A percentile compares a stretch with the other conserved stretches of the same genome.
Evolutionary conservation across 2,329 filamentous ascomycete genomes (phyloP).

Genomic region (Fusarium odoratissimum): DNA sequence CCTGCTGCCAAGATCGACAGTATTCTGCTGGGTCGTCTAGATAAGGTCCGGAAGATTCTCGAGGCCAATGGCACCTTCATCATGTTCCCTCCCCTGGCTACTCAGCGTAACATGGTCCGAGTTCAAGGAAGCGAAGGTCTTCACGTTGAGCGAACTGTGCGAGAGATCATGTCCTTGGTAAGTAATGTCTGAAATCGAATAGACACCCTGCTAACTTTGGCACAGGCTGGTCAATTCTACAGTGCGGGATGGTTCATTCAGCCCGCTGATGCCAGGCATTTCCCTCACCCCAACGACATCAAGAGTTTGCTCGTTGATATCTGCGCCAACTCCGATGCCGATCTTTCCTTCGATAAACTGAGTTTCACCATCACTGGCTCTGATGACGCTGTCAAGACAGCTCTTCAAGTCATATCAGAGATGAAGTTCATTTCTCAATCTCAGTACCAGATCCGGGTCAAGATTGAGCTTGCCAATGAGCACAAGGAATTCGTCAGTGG

Average conservation of each 20-base stretch:
- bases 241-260: slow-evolving; percentile 96
- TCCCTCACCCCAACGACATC: slow-evolving; percentile 77
- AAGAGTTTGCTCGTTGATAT: slow-evolving; percentile 94
- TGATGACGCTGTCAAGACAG: slow-evolving; percentile 94
- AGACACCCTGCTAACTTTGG: slow-evolving; percentile 38
- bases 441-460: slow-evolving; percentile 94
- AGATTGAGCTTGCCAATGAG: slow-evolving; percentile 98
- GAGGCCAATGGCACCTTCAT: slow-evolving; percentile 97
- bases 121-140: slow-evolving; percentile 94
- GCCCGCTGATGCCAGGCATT: slow-evolving; percentile 73
- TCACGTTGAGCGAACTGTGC: slow-evolving; percentile 93
- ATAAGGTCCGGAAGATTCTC: slow-evolving; percentile 98
- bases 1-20: slow-evolving; percentile 94
- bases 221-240: slow-evolving; percentile 93
- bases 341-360: slow-evolving; percentile 93
- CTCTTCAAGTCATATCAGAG: slow-evolving; percentile 93
- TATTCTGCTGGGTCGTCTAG: slow-evolving; percentile 88
- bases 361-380: slow-evolving; percentile 95
- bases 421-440: slow-evolving; percentile 88
- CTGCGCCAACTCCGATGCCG: slow-evolving; percentile 94
- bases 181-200: slow-evolving; percentile 47
- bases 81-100: slow-evolving; percentile 88
- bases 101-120: slow-evolving; percentile 84
- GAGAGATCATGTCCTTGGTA: slow-evolving; percentile 95
- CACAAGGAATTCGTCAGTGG: slow-evolving; percentile 99